Evolutionary conservation across 2,329 filamentous ascomycete genomes (phyloP).

Genomic region (Aspergillus arachidicola): DNA sequence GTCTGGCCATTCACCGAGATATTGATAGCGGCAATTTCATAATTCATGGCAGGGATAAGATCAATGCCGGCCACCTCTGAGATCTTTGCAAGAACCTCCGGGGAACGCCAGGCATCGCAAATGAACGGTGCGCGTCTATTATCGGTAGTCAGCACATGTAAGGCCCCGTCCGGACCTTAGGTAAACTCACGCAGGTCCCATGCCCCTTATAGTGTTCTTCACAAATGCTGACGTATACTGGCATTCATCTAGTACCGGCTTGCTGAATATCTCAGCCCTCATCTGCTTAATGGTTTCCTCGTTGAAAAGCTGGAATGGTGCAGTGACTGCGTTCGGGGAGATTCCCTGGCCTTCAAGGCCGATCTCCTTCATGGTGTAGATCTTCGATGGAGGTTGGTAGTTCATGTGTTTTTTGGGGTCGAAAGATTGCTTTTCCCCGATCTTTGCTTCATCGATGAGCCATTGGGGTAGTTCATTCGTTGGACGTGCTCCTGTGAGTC

Average conservation of each 20-base stretch:
- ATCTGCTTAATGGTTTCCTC: conserved; percentile 62
- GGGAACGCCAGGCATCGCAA: conserved; percentile 56
- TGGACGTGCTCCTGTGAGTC: conserved; percentile 21
- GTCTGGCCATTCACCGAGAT: conserved; percentile 44
- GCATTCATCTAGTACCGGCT: conserved; percentile 58
- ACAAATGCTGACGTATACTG: conserved; percentile 59
- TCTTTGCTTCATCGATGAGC: conserved; percentile 10
- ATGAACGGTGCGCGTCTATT: not conserved
- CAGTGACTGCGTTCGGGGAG: conserved; percentile 62
- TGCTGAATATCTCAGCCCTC: conserved; percentile 60
- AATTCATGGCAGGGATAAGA: conserved; percentile 59
- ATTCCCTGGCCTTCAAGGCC: conserved; percentile 55
- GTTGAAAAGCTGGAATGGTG: conserved; percentile 65
- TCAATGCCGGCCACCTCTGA: conserved; percentile 62
- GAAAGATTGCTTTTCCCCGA: conserved; percentile 41
- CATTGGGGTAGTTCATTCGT: conserved; percentile 15
- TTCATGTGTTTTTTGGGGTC: conserved; percentile 56
- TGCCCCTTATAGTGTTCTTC: conserved; percentile 54
- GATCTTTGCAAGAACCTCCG: conserved; percentile 56
- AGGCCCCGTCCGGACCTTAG: too few relatives aligned
- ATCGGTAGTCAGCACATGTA: not conserved
- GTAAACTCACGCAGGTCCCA: conserved; percentile 50
- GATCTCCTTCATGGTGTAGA: conserved; percentile 63
- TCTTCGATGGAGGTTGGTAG: conserved; percentile 52
- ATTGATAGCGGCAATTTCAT: conserved; percentile 63